Evolutionary conservation across 352 stramenopile species (phyloP).

Genomic region (Bremia lactucae): DNA sequence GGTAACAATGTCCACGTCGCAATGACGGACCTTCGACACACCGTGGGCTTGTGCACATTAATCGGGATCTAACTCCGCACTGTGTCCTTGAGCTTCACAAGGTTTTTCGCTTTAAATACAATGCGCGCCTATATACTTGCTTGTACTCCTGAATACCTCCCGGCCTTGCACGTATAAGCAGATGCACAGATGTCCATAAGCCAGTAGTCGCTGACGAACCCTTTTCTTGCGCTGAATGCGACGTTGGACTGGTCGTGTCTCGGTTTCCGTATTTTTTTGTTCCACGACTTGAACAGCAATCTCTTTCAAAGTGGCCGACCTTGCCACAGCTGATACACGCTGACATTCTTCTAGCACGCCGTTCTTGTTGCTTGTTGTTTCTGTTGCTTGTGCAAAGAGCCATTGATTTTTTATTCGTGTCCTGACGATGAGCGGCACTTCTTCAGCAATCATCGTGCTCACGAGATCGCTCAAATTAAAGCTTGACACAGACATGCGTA

Average conservation of each 20-base stretch:
- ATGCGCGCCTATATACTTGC: not conserved
- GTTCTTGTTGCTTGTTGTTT: not conserved
- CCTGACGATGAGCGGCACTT: too few species aligned
- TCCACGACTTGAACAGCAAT: not conserved
- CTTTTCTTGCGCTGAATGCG: not conserved
- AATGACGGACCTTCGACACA: too few species aligned
- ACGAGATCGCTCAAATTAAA: not conserved
- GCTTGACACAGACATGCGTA: not conserved
- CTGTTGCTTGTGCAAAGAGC: not conserved
- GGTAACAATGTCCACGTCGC: too few species aligned
- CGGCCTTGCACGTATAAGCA: not conserved
- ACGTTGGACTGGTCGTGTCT: not conserved
- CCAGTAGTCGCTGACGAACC: not conserved
- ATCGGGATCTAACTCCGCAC: too few species aligned
- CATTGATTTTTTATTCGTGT: not conserved
- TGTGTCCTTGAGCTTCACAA: too few species aligned
- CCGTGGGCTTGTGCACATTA: too few species aligned
- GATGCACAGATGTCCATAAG: not conserved
- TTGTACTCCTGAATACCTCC: not conserved
- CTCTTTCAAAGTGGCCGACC: not conserved
- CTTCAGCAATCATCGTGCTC: not conserved
- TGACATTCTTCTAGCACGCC: not conserved
- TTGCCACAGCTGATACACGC: not conserved
- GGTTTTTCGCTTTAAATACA: not conserved
- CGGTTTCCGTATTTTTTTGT: not conserved